A percentile compares a stretch with the other conserved stretches of the same genome.
These are phyloP conservation scores for Claviceps cyperi DNA, from an alignment of 2,329 filamentous ascomycete species.

Conservation along the genomic window DNA sequence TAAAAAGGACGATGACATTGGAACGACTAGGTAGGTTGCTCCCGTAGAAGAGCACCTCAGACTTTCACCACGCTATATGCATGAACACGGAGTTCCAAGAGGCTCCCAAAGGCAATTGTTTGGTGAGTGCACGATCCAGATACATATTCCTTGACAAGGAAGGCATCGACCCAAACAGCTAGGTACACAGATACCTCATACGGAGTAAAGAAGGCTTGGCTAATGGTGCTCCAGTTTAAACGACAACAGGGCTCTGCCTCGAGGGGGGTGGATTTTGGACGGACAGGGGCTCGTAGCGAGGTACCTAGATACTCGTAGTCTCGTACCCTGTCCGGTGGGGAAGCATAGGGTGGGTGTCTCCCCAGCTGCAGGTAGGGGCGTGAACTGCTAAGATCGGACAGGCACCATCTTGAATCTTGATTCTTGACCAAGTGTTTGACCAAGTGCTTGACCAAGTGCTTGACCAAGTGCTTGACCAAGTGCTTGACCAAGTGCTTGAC, in stretches of 20 bases:
- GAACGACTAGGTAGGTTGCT: constrained; percentile 5
- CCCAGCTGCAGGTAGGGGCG: constrained; percentile 2
- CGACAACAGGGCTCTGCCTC: too few relatives aligned
- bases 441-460: background rate
- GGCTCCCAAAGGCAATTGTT: constrained; percentile 16
- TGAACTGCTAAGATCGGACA: background rate
- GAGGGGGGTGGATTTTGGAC: background rate
- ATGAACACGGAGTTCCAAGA: constrained; percentile 23
- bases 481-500: too few relatives aligned
- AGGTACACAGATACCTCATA: background rate
- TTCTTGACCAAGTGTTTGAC: too few relatives aligned
- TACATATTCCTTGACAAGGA: constrained; percentile 8
- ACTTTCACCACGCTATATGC: constrained; percentile 16
- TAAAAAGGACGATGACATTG: background rate
- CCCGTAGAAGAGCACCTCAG: constrained; percentile 7
- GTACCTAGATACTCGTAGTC: too few relatives aligned
- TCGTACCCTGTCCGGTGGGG: constrained; percentile 2
- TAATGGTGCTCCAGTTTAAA: background rate
- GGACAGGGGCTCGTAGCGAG: background rate
- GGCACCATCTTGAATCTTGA: background rate
- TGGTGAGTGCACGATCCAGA: constrained; percentile 7
- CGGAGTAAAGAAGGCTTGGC: background rate
- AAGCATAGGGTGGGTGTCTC: background rate
- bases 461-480: background rate
- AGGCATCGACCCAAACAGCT: constrained; percentile 1